Conservation (phyloP, 495 filamentous ascomycete species). For the Mytilinidion resinicola region DNA sequence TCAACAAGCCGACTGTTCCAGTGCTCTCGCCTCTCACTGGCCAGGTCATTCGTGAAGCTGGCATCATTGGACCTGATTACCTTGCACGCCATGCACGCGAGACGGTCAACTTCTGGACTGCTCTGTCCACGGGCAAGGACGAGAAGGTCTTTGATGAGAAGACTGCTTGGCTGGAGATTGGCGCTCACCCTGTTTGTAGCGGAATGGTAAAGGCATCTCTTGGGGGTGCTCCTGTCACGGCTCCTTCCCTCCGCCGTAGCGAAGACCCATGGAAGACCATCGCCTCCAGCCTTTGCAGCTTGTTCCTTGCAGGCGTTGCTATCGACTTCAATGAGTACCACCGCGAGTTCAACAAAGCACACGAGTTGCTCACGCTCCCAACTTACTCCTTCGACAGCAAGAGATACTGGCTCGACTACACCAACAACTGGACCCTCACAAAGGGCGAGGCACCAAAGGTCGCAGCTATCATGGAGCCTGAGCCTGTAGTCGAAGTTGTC, state of each 20-base stretch:
- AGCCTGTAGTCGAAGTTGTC: slow-evolving; percentile 23
- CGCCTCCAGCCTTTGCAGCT: slow-evolving; percentile 35
- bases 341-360: slow-evolving; percentile 39
- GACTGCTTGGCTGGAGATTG: slow-evolving; percentile 41
- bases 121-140: slow-evolving; percentile 33
- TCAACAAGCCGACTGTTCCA: slow-evolving; percentile 39
- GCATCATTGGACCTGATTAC: slow-evolving; percentile 39
- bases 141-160: slow-evolving; percentile 40
- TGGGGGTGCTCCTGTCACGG: slow-evolving; percentile 34
- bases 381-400: slow-evolving; percentile 47
- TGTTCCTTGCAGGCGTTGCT: slow-evolving; percentile 38
- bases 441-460: slow-evolving; percentile 40
- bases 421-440: slow-evolving; percentile 46
- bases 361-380: slow-evolving; percentile 40
- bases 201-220: slow-evolving; percentile 41
- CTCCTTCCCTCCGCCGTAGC: slow-evolving; percentile 39
- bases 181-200: slow-evolving; percentile 39
- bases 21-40: slow-evolving; percentile 40
- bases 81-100: slow-evolving; percentile 41
- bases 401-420: slow-evolving; percentile 48
- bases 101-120: slow-evolving; percentile 43
- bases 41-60: slow-evolving; percentile 39
- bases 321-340: slow-evolving; percentile 47
- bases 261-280: slow-evolving; percentile 46
- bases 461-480: slow-evolving; percentile 19